Percentiles rank a stretch among this genome's conserved stretches.
These are phyloP conservation scores for Botryococcus braunii DNA, from an alignment of 163 green algal species.

Conservation along the genomic window DNA sequence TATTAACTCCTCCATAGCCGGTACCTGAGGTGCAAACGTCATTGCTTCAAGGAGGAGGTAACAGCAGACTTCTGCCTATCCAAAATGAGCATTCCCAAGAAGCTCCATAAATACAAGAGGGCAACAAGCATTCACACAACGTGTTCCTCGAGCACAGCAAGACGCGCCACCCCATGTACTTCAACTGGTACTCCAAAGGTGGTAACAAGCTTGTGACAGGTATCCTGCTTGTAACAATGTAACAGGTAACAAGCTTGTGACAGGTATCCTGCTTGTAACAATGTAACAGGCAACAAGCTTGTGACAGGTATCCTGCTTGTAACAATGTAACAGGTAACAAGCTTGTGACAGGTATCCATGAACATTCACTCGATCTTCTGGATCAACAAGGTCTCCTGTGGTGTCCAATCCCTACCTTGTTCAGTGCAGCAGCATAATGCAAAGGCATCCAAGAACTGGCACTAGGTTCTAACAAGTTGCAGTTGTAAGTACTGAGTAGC, in stretches of 20 bases:
- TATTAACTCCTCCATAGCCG: constrained; percentile 38
- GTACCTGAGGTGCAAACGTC: constrained; percentile 23
- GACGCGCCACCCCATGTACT: not conserved
- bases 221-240: no score
- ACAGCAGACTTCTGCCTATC: not conserved
- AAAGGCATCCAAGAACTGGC: constrained; percentile 54
- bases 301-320: not conserved
- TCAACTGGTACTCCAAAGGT: no score
- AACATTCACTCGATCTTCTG: not conserved
- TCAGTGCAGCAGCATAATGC: constrained; percentile 56
- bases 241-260: no score
- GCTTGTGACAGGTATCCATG: not conserved
- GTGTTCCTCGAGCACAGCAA: not conserved
- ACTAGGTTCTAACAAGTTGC: constrained; percentile 27
- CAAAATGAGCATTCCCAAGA: not conserved
- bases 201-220: no score
- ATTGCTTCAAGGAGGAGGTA: not conserved
- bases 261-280: no score
- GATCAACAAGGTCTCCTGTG: not conserved
- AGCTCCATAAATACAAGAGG: not conserved
- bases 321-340: no score
- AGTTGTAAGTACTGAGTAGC: constrained; percentile 31
- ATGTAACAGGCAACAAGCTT: no score
- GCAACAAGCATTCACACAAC: not conserved
- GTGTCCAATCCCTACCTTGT: constrained; percentile 25